phyloP scores from a whole-genome alignment of 176 grass and related monocot species.

The Rhynchospora breviuscula region DNA sequence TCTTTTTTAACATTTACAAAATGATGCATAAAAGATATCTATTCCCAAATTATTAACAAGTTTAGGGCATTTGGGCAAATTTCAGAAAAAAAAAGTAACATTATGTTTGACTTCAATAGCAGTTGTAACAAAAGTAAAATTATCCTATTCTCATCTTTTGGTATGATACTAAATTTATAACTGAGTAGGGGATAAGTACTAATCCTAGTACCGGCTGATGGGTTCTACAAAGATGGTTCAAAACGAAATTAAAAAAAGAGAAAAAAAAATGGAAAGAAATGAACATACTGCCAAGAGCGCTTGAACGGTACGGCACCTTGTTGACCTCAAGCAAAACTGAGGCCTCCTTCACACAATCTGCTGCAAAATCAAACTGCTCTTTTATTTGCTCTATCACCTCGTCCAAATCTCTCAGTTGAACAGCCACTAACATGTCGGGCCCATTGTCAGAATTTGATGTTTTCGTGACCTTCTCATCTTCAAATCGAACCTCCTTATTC shows the following conservation, averaged over 20 bases:
- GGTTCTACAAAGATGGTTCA: neutral
- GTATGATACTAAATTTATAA: neutral
- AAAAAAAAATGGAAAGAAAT: slow-evolving; percentile 10
- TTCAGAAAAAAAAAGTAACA: neutral
- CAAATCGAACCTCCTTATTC: slow-evolving; percentile 45
- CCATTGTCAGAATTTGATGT: slow-evolving; percentile 31
- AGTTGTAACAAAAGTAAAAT: neutral
- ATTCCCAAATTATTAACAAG: slow-evolving; percentile 3
- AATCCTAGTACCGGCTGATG: neutral
- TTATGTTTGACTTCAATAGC: neutral
- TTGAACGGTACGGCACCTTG: slow-evolving; percentile 36
- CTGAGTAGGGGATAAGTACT: neutral
- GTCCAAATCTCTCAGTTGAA: slow-evolving; percentile 36
- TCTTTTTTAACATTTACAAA: neutral
- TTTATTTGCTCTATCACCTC: slow-evolving; percentile 59
- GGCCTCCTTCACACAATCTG: slow-evolving; percentile 44
- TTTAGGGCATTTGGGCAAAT: neutral
- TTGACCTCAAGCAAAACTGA: slow-evolving; percentile 67
- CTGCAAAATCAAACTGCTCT: slow-evolving; percentile 36
- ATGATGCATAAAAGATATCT: neutral
- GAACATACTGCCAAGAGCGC: slow-evolving; percentile 52
- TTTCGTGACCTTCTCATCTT: slow-evolving; percentile 29
- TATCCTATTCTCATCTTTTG: neutral
- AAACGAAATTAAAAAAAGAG: slow-evolving; percentile 1
- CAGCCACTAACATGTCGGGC: slow-evolving; percentile 28